Evolutionary conservation across 805 yeast genomes (phyloP), one percentile per base, ranked within the genome.

Genomic region (Torulaspora microellipsoides): DNA sequence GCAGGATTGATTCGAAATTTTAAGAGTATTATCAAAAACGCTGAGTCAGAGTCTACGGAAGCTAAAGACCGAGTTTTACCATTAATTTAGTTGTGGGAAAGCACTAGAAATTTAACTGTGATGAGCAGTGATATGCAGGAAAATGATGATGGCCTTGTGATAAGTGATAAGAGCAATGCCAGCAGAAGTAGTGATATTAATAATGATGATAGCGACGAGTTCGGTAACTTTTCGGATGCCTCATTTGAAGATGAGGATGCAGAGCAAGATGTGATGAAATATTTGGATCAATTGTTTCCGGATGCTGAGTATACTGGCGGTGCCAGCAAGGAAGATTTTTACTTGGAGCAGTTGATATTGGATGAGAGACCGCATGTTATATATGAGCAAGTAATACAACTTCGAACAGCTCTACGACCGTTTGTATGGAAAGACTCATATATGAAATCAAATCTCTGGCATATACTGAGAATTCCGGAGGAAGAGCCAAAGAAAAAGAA

Each of bases 201-300:
- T 29, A 33, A 34, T 13, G 27, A 36, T 20, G 56, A 55, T 27
- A 56, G 59, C 23, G 66, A 62, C 36, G 67, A 60, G 45, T 64
- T 62, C 46, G 68, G 67, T n/a, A 61, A 55, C 35, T 64, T 64
- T 38, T 62, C 65, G 15, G 66, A 62, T 48, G 66, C 62, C 1
- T 55, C 65, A 8, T 40, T 54, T 39, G 62, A 55, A 28, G 44
- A 45, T 8, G 54, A 46, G 4, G 32, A 31, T 14, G 42, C 30
- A 23, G 30, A 13, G 8, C 20, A 28, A 11, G 38, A 31, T 10
- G 13, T 33, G 7, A 20, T 25, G 20, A 36, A 17, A 20, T 47
- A 35, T 28, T 37, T 42, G 10, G 38, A 44, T 5, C 25, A 33
- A 28, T 11, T 45, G 34, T 38, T 47, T 15, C 50, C 50, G 25